Evolutionary conservation across 345 rosid genomes (phyloP).

Genomic region (Populus simonii): DNA sequence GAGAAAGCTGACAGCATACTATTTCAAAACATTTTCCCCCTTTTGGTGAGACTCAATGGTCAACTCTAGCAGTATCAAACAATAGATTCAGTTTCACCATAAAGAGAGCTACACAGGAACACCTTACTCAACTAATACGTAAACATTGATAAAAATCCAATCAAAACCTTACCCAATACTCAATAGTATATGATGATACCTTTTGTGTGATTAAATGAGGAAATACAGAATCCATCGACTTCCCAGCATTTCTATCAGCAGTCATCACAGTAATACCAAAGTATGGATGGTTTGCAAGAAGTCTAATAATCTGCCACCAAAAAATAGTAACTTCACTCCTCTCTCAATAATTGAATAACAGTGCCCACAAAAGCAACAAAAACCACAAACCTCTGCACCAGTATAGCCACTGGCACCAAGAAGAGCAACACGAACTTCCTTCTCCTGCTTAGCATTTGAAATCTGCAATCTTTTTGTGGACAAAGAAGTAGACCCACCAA

Average conservation of each 20-base stretch:
- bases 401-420: constrained; percentile 99
- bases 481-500: constrained; percentile 37
- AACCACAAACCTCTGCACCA: constrained; percentile 81
- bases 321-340: neutral
- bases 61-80: neutral
- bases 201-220: constrained; percentile 66
- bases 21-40: neutral
- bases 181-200: constrained; percentile 33
- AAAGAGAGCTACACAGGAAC: no score
- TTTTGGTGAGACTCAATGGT: neutral
- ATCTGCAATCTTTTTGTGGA: constrained; percentile 40
- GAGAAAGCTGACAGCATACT: neutral
- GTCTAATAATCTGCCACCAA: constrained; percentile 71
- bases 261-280: constrained; percentile 77
- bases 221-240: constrained; percentile 79
- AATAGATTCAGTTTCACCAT: no score
- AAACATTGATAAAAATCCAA: neutral
- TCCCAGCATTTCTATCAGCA: constrained; percentile 99
- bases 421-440: constrained; percentile 72
- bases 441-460: constrained; percentile 32
- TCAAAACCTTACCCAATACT: neutral
- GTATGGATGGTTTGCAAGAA: constrained; percentile 73
- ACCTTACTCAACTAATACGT: neutral
- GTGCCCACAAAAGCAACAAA: neutral
- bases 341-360: neutral